Evolutionary conservation across 257 asterid species (phyloP).

Genomic region (Apocynum venetum): DNA sequence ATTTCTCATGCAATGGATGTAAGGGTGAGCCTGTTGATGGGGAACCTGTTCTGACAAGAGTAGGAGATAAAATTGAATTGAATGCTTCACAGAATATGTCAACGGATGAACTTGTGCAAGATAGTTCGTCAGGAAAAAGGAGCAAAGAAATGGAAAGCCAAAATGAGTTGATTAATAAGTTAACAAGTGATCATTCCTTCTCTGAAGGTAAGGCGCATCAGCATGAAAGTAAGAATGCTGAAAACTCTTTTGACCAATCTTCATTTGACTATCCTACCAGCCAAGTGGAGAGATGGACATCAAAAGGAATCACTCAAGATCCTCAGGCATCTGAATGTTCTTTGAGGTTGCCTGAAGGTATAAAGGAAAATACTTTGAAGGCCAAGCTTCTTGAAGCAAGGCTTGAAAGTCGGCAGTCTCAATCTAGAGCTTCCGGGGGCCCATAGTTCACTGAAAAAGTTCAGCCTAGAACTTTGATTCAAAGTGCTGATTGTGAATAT

Average conservation of each 20-base stretch:
- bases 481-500: background rate
- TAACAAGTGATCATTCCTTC: background rate
- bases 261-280: constrained; percentile 43
- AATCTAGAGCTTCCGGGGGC: constrained; percentile 35
- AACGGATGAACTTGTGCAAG: constrained; percentile 21
- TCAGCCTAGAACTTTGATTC: background rate
- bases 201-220: background rate
- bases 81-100: constrained; percentile 14
- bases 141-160: background rate
- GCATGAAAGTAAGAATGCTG: constrained; percentile 19
- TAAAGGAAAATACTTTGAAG: constrained; percentile 58
- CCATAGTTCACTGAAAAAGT: constrained; percentile 8
- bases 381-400: constrained; percentile 89
- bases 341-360: constrained; percentile 30
- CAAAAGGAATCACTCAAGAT: constrained; percentile 30
- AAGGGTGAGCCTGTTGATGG: constrained; percentile 3
- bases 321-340: constrained; percentile 37
- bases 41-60: constrained; percentile 21
- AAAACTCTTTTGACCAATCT: constrained; percentile 39
- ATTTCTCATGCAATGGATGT: constrained; percentile 10
- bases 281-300: constrained; percentile 66
- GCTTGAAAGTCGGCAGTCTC: constrained; percentile 44
- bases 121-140: constrained; percentile 15
- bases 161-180: constrained; percentile 16
- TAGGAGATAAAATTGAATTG: constrained; percentile 13